A percentile compares a stretch with the other conserved stretches of the same genome.
Conservation (phyloP, 2,329 filamentous ascomycete genomes). For the Hortaea werneckii region DNA sequence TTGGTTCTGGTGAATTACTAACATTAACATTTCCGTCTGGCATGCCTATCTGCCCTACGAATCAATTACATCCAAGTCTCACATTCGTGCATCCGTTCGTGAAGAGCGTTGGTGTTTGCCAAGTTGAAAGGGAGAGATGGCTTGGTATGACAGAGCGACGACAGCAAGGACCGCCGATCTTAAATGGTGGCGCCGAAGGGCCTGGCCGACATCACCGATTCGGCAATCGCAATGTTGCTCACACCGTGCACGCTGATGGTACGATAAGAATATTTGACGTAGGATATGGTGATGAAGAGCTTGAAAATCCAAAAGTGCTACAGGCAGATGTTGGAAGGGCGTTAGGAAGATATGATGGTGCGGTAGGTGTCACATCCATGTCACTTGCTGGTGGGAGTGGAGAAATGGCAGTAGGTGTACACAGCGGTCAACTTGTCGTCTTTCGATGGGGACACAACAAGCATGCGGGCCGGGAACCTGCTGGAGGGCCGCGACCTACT, state of each 20-base stretch:
- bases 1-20: conserved; percentile 79
- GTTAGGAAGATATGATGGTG: conserved; percentile 62
- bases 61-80: conserved; percentile 79
- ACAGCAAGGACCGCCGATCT: conserved; percentile 63
- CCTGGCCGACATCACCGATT: conserved; percentile 62
- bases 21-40: conserved; percentile 89
- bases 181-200: conserved; percentile 69
- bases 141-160: conserved; percentile 81
- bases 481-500: conserved; percentile 37
- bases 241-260: conserved; percentile 82
- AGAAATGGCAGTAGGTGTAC: conserved; percentile 74
- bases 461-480: conserved; percentile 54
- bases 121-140: conserved; percentile 69
- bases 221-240: conserved; percentile 73
- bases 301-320: conserved; percentile 72
- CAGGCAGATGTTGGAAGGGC: conserved; percentile 82
- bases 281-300: conserved; percentile 72
- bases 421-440: conserved; percentile 72
- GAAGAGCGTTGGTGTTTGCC: conserved; percentile 59
- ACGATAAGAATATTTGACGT: conserved; percentile 89
- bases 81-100: conserved; percentile 87
- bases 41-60: conserved; percentile 81
- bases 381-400: conserved; percentile 71
- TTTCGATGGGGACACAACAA: conserved; percentile 83
- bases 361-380: conserved; percentile 64